These are phyloP conservation scores for Ampelomyces quisqualis DNA, from an alignment of 2,329 filamentous ascomycete species.

Conservation along the genomic window DNA sequence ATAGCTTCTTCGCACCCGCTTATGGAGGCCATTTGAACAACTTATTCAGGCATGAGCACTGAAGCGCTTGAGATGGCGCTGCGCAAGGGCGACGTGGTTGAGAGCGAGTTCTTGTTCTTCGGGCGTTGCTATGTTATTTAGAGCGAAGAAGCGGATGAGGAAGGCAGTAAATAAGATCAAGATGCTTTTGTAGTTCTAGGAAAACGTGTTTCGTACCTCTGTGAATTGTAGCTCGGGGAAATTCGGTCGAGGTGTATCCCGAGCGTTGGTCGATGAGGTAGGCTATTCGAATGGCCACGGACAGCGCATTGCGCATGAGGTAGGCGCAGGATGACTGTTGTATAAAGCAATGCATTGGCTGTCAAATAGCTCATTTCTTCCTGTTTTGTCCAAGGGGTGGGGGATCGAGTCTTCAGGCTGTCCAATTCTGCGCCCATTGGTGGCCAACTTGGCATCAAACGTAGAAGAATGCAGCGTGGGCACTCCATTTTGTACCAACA, in stretches of 20 bases:
- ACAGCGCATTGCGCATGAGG: slow-evolving; percentile 20
- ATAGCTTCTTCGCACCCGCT: no score
- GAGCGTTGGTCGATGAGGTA: slow-evolving; percentile 20
- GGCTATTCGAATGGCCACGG: slow-evolving; percentile 20
- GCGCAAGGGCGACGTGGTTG: slow-evolving; percentile 27
- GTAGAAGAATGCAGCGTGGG: no score
- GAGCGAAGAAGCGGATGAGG: slow-evolving; percentile 25
- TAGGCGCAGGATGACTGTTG: slow-evolving; percentile 22
- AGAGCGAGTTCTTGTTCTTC: slow-evolving; percentile 26
- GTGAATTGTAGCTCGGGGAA: slow-evolving; percentile 7
- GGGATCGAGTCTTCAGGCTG: slow-evolving; percentile 14
- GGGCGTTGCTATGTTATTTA: slow-evolving; percentile 18
- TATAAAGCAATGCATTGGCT: slow-evolving; percentile 24
- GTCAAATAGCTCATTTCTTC: slow-evolving; percentile 17
- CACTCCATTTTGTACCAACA: slow-evolving; percentile 63
- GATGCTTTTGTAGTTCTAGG: slow-evolving; percentile 23
- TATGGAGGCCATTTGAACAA: no score
- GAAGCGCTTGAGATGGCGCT: slow-evolving; percentile 19
- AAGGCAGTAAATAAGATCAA: slow-evolving; percentile 21
- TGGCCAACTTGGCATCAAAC: no score
- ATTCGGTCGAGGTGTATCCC: slow-evolving; percentile 11
- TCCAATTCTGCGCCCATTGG: slow-evolving; percentile 26
- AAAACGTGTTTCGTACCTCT: slow-evolving; percentile 12
- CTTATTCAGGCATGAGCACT: no score
- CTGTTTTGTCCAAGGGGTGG: slow-evolving; percentile 17